These are phyloP conservation scores for Ceratobasidium sp. DNA, from an alignment of 1,284 basidiomycete species.

Conservation along the genomic window DNA sequence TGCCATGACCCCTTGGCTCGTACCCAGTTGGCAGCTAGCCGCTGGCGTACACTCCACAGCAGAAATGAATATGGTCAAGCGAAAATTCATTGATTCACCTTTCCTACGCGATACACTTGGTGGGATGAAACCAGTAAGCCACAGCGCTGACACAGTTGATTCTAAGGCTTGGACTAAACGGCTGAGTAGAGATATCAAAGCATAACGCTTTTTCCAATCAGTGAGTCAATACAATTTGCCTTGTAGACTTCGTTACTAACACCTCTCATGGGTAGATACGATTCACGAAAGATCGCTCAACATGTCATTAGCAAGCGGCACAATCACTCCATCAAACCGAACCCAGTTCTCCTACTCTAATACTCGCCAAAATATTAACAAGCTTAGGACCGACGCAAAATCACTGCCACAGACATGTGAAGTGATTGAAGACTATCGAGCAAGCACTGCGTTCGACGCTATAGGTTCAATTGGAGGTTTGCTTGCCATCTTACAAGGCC, in stretches of 20 bases:
- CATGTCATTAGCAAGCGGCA: constrained; percentile 11
- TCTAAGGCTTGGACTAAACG: neutral
- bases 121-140: constrained; percentile 24
- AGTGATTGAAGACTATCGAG: constrained; percentile 20
- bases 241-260: neutral
- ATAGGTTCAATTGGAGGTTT: constrained; percentile 5
- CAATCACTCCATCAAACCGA: neutral
- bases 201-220: constrained; percentile 14
- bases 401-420: constrained; percentile 13
- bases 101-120: constrained; percentile 20
- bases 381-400: neutral
- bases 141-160: neutral
- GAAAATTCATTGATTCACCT: constrained; percentile 10
- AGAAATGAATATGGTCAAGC: constrained; percentile 9
- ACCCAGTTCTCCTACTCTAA: constrained; percentile 2
- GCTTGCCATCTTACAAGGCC: constrained; percentile 16
- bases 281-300: neutral
- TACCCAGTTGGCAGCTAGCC: constrained; percentile 8
- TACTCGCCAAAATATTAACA: neutral
- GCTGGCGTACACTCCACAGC: neutral
- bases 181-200: neutral
- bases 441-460: constrained; percentile 25
- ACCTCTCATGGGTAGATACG: neutral
- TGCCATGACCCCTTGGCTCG: constrained; percentile 14
- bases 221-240: neutral